Evolutionary conservation across 768 basidiomycete genomes (phyloP), one percentile per base, ranked within the genome.

Genomic region (Favolaschia claudopus): DNA sequence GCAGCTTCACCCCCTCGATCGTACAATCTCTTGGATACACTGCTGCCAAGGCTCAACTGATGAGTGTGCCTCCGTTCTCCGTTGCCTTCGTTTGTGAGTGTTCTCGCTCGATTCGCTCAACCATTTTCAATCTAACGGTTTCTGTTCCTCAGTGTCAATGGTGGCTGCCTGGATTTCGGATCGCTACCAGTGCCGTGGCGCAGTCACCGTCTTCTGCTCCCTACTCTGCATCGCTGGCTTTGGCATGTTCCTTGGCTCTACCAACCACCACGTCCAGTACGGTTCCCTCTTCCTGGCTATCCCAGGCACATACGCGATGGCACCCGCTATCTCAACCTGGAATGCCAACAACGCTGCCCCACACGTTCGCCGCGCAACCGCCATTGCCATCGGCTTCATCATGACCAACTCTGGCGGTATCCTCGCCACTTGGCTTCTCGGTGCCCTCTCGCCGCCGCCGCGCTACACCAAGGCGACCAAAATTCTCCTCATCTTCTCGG

Each of bases 1-100:
- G 58, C 29, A 79, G 86, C 50, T 89, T 89, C 71, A 75, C 80
- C 4, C 87, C 87, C 0, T 84, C 84, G 2, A 85, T 89, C 69
- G 79, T 88, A 5, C 67, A 77, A 2, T 73, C 73, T 19, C 76
- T 85, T 10, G 84, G 83, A 12, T 83, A 79, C 64, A 72, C 72
- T 8, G 75, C 77, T 1, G 74, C 78, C 24, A 63, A 69, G 25
- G 80, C 79, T 17, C 84, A 85, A 63, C 73, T 85, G 3, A 79
- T 83, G 72, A 82, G 79, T 12, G 83, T 85, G 1, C 72, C 76
- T 7, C 79, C 79, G 10, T 78, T 74, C 29, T 74, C 78, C 5
- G 72, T 72, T 9, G 76, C 69, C 19, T 77, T 73, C 62, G 68
- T 73, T 24, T 36, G 68, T 69, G 22, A 49, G 59, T 53, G 3